These are phyloP conservation scores for Bacidia gigantensis DNA, from an alignment of 495 filamentous ascomycete genomes.

Conservation along the genomic window DNA sequence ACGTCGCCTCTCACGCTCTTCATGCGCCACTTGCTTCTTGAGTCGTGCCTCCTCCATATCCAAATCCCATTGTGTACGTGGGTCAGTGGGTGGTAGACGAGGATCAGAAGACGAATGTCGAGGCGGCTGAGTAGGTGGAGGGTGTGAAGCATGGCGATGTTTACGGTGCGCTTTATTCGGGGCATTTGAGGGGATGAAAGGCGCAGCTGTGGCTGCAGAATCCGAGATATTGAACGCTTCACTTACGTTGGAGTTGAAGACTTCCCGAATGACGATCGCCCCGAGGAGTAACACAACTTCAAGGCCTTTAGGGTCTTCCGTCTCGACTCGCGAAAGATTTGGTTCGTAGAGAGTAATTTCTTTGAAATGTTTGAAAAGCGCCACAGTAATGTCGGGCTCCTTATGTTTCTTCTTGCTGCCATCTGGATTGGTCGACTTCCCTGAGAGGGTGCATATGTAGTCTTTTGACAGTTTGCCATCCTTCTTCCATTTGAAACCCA, in stretches of 20 bases:
- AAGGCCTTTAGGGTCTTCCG: conserved; percentile 88
- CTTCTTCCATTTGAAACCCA: conserved; percentile 82
- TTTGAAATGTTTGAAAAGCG: conserved; percentile 53
- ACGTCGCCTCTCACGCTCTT: conserved; percentile 39
- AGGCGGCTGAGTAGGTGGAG: conserved; percentile 14
- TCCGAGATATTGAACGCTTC: conserved; percentile 71
- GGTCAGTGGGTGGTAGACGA: conserved; percentile 29
- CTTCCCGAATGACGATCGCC: conserved; percentile 72
- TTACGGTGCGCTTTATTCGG: conserved; percentile 10
- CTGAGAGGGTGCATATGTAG: conserved; percentile 67
- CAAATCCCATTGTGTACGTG: conserved; percentile 41
- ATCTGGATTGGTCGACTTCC: conserved; percentile 49
- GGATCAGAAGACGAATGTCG: conserved; percentile 15
- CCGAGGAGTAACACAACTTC: conserved; percentile 78
- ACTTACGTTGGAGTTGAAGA: conserved; percentile 55
- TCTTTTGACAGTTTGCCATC: conserved; percentile 79
- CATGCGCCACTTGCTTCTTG: conserved; percentile 40
- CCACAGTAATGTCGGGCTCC: conserved; percentile 89
- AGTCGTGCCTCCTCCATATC: conserved; percentile 52
- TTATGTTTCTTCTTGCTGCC: conserved; percentile 57
- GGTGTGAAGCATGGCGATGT: conserved; percentile 16
- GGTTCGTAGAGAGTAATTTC: conserved; percentile 85
- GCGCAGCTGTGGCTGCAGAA: conserved; percentile 16
- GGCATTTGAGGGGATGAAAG: conserved; percentile 12
- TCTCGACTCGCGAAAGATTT: conserved; percentile 76